Conservation (phyloP, 2,329 filamentous ascomycete genomes). For the Aureobasidium sp. region DNA sequence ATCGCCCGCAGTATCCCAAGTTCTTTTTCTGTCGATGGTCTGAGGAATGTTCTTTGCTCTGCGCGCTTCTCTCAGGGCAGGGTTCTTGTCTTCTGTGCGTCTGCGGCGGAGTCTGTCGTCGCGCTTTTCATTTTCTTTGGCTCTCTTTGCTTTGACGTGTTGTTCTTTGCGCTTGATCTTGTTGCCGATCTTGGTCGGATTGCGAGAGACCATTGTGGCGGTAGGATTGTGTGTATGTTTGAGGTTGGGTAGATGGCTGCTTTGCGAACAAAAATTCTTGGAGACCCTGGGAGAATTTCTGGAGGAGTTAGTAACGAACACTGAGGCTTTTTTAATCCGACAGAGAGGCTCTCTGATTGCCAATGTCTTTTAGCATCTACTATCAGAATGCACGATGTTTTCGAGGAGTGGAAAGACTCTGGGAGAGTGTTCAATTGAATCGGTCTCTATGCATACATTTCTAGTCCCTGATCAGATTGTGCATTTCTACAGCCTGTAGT, state of each 20-base stretch:
- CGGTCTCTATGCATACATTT: too few species aligned
- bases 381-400: too few species aligned
- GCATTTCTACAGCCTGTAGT: too few species aligned
- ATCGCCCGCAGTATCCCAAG: slow-evolving; percentile 60
- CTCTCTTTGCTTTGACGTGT: slow-evolving; percentile 72
- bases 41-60: slow-evolving; percentile 68
- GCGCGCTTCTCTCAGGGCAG: slow-evolving; percentile 63
- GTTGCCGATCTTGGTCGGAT: slow-evolving; percentile 26
- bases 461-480: too few species aligned
- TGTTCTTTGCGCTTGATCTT: slow-evolving; percentile 72
- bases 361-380: too few species aligned
- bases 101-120: slow-evolving; percentile 70
- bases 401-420: too few species aligned
- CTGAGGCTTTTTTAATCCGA: not conserved
- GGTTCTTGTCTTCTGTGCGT: slow-evolving; percentile 78
- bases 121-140: slow-evolving; percentile 63
- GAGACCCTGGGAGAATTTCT: not conserved
- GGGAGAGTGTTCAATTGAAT: too few species aligned
- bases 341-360: too few species aligned
- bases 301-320: not conserved
- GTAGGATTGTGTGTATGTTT: too few species aligned
- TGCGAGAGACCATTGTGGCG: slow-evolving; percentile 15
- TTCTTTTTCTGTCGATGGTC: slow-evolving; percentile 79
- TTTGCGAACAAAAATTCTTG: not conserved
- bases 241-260: not conserved